Percentiles rank a stretch among this genome's conserved stretches.
Conservation (phyloP, 148 eudicot genomes). For the Chenopodium quinoa region DNA sequence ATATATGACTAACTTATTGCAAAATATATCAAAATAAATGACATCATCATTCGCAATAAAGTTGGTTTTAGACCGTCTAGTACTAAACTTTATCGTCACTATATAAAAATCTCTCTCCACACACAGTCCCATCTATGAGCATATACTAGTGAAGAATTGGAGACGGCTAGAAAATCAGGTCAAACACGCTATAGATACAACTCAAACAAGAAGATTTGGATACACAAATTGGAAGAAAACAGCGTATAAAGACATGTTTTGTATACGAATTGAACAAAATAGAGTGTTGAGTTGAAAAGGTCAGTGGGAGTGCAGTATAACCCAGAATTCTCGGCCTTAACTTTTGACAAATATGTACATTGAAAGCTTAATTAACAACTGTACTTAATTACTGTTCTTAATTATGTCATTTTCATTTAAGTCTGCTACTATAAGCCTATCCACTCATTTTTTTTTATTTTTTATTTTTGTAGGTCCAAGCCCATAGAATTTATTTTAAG, state of each 20-base stretch:
- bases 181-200: constrained; percentile 25
- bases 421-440: neutral
- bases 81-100: too few species aligned
- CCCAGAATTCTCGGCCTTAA: constrained; percentile 24
- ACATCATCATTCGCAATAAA: too few species aligned
- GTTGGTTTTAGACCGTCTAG: too few species aligned
- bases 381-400: neutral
- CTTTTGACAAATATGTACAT: constrained; percentile 22
- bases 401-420: neutral
- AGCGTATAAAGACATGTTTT: constrained; percentile 19
- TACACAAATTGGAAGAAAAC: neutral
- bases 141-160: neutral
- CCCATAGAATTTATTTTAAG: neutral
- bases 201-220: neutral
- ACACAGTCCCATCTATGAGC: neutral
- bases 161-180: constrained; percentile 29
- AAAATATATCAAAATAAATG: too few species aligned
- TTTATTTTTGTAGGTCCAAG: neutral
- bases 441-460: neutral
- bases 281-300: constrained; percentile 15
- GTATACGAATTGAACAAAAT: neutral
- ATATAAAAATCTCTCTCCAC: too few species aligned
- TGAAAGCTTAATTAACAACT: neutral
- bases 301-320: neutral
- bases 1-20: too few species aligned